Conservation (phyloP, 2,329 filamentous ascomycete genomes). For the Aspergillus sp. region DNA sequence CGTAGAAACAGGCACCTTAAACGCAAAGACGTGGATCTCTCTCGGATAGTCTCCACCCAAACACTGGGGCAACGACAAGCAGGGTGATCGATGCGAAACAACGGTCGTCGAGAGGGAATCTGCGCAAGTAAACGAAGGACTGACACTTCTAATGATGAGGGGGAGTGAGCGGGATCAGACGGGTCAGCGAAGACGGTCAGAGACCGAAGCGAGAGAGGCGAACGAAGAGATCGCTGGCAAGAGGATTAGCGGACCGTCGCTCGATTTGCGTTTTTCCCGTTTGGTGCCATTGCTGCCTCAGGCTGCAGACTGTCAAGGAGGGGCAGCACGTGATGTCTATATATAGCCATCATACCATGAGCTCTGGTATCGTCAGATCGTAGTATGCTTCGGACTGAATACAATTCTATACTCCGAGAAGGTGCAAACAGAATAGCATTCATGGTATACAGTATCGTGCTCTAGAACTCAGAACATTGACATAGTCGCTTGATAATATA, state of each 20-base stretch:
- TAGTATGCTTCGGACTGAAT: not conserved
- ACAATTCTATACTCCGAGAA: not conserved
- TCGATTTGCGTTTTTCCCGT: conserved; percentile 1
- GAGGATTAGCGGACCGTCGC: not conserved
- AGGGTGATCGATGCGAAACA: conserved; percentile 2
- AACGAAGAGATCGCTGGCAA: not conserved
- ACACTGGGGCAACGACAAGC: conserved; percentile 12
- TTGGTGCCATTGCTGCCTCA: not conserved
- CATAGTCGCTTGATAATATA: not conserved
- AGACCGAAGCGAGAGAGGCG: not conserved
- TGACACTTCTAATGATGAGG: not conserved
- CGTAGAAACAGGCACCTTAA: not conserved
- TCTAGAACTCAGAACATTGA: not conserved
- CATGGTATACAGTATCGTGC: not conserved
- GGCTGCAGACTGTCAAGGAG: not conserved
- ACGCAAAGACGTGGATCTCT: conserved; percentile 12
- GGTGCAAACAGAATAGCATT: not conserved
- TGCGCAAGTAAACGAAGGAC: not conserved
- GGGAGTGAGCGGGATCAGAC: not conserved
- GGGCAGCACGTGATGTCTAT: conserved; percentile 1
- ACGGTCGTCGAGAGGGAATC: not conserved
- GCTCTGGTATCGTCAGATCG: not conserved
- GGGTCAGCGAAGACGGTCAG: not conserved
- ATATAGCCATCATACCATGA: conserved; percentile 1
- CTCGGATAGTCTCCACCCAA: conserved; percentile 16